These are phyloP conservation scores for Exophiala sideris DNA, from an alignment of 2,329 filamentous ascomycete genomes.

Conservation along the genomic window DNA sequence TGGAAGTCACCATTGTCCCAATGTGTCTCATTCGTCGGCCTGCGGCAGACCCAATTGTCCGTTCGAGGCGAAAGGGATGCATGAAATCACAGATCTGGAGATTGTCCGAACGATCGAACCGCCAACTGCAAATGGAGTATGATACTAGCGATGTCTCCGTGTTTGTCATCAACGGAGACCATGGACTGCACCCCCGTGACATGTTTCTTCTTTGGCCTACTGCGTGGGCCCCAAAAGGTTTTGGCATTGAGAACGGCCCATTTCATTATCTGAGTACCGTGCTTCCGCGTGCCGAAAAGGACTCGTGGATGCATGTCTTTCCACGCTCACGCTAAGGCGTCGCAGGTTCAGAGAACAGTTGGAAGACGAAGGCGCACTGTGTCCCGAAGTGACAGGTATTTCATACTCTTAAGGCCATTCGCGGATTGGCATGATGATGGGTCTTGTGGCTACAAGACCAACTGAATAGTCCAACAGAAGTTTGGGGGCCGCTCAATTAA, in stretches of 20 bases:
- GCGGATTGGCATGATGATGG: no score
- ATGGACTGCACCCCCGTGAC: not conserved
- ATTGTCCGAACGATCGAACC: slow-evolving; percentile 15
- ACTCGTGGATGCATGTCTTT: no score
- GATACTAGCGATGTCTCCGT: not conserved
- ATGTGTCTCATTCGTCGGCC: slow-evolving; percentile 10
- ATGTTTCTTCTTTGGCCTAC: not conserved
- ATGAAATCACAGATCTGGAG: slow-evolving; percentile 11
- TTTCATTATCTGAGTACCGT: no score
- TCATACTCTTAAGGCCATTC: no score
- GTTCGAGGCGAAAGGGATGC: slow-evolving; percentile 11
- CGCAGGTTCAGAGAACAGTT: no score
- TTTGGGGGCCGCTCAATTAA: no score
- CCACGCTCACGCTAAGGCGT: no score
- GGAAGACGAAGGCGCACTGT: no score
- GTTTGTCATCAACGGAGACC: not conserved
- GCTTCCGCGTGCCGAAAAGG: no score
- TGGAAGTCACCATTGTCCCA: slow-evolving; percentile 40
- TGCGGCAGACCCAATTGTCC: slow-evolving; percentile 16
- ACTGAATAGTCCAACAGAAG: no score
- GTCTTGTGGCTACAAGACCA: no score
- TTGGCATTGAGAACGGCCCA: not conserved
- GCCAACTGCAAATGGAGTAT: not conserved
- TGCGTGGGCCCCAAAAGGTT: not conserved
- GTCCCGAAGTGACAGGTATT: no score